Evolutionary conservation across 2,329 filamentous ascomycete genomes (phyloP).

Genomic region (Gnomoniopsis smithogilvyi): DNA sequence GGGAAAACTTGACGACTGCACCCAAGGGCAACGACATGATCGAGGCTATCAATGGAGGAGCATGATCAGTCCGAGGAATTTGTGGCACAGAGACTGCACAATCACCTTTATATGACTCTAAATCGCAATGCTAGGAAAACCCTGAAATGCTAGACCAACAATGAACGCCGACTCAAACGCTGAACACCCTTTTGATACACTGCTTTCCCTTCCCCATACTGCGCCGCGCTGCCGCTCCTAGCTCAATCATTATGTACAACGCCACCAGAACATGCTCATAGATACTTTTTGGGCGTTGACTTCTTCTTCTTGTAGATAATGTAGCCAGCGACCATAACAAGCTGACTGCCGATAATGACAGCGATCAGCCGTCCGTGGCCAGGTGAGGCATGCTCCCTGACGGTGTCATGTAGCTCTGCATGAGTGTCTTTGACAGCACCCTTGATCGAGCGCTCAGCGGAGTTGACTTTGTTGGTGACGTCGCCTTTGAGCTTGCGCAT

Average conservation of each 20-base stretch:
- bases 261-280: slow-evolving; percentile 43
- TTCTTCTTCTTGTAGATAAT: slow-evolving; percentile 77
- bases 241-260: background rate
- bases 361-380: slow-evolving; percentile 58
- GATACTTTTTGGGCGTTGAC: slow-evolving; percentile 85
- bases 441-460: slow-evolving; percentile 51
- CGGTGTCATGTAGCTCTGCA: slow-evolving; percentile 43
- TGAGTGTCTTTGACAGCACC: slow-evolving; percentile 46
- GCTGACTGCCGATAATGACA: slow-evolving; percentile 71
- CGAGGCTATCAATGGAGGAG: slow-evolving; percentile 50
- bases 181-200: slow-evolving; percentile 1
- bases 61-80: background rate
- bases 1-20: slow-evolving; percentile 79
- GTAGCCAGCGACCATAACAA: slow-evolving; percentile 66
- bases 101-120: background rate
- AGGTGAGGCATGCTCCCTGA: slow-evolving; percentile 43
- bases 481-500: slow-evolving; percentile 56
- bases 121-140: slow-evolving; percentile 15
- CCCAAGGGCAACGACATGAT: slow-evolving; percentile 74
- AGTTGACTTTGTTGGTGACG: slow-evolving; percentile 45
- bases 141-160: slow-evolving; percentile 15
- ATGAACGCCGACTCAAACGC: slow-evolving; percentile 9
- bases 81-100: background rate
- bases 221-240: background rate
- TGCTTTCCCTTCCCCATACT: background rate